These are phyloP conservation scores for Picochlorum sp. DNA, from an alignment of 139 green algal species.

Conservation along the genomic window DNA sequence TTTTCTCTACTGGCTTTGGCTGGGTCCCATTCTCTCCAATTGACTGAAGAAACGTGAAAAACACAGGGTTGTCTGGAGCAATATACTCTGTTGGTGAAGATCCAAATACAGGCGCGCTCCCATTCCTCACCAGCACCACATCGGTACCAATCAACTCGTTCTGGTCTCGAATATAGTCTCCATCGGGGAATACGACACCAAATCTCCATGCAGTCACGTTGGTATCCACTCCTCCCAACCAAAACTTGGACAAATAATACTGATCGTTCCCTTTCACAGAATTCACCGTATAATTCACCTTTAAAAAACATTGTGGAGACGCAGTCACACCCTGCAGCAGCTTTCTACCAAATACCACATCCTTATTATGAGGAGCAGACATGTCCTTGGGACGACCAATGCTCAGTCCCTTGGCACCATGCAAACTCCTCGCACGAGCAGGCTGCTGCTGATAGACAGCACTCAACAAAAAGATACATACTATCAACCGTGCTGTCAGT, in stretches of 20 bases:
- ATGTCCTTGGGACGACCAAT: too few species aligned
- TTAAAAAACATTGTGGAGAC: not conserved
- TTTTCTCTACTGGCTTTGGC: conserved; percentile 16
- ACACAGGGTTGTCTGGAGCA: not conserved
- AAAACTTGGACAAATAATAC: not conserved
- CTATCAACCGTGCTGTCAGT: too few species aligned
- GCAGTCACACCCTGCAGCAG: not conserved
- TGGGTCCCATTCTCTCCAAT: not conserved
- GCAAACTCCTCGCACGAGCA: too few species aligned
- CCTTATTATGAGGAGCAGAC: too few species aligned
- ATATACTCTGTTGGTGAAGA: not conserved
- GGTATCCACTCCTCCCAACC: not conserved
- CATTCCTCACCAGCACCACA: not conserved
- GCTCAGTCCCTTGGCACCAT: too few species aligned
- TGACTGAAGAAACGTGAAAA: not conserved
- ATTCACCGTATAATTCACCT: not conserved
- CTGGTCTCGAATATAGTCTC: conserved; percentile 12
- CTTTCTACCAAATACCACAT: not conserved
- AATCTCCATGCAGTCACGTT: conserved; percentile 40
- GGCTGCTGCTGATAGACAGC: too few species aligned
- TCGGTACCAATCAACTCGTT: conserved; percentile 9
- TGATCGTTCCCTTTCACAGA: not conserved
- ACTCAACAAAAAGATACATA: too few species aligned
- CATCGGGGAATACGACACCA: conserved; percentile 44
- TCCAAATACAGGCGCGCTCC: not conserved